A percentile compares a stretch with the other conserved stretches of the same genome.
phyloP scores from a whole-genome alignment of 2,329 filamentous ascomycete species.

The Huntiella moniliformis region DNA sequence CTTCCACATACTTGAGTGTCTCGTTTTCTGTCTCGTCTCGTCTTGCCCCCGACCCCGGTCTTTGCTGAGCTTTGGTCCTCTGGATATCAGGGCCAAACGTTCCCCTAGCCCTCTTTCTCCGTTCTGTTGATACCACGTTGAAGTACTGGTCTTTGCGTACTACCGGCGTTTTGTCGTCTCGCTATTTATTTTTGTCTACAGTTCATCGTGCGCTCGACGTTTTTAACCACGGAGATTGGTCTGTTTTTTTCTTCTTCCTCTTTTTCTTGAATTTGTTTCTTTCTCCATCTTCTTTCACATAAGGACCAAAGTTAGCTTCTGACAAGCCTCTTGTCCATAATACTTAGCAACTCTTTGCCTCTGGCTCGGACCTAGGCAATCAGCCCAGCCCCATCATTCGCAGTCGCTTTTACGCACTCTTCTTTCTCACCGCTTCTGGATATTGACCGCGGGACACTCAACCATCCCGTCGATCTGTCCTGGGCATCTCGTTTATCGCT shows the following conservation, averaged over 20 bases:
- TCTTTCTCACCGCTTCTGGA: neutral
- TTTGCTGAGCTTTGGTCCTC: constrained; percentile 12
- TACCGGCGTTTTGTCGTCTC: neutral
- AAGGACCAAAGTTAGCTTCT: too few species aligned
- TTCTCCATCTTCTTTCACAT: constrained; percentile 1
- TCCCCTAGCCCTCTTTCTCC: constrained; percentile 4
- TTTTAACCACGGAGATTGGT: neutral
- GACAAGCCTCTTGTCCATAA: too few species aligned
- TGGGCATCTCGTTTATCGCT: neutral
- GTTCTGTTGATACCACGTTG: constrained; percentile 10
- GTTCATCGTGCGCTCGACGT: neutral
- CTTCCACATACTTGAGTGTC: constrained; percentile 3
- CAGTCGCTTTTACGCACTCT: neutral
- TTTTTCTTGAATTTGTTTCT: constrained; percentile 12
- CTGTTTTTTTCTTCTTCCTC: constrained; percentile 14
- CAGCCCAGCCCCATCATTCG: neutral
- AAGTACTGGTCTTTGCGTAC: neutral
- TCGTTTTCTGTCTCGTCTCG: constrained; percentile 12
- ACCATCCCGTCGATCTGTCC: constrained; percentile 1
- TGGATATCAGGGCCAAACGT: constrained; percentile 8
- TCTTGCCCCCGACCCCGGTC: constrained; percentile 10
- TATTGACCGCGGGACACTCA: neutral
- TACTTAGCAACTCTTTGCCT: too few species aligned
- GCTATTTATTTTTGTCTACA: neutral
- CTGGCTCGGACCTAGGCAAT: too few species aligned